Base-by-base conservation (phyloP, 1,139 yeast species). In the Pichia sp. region DNA sequence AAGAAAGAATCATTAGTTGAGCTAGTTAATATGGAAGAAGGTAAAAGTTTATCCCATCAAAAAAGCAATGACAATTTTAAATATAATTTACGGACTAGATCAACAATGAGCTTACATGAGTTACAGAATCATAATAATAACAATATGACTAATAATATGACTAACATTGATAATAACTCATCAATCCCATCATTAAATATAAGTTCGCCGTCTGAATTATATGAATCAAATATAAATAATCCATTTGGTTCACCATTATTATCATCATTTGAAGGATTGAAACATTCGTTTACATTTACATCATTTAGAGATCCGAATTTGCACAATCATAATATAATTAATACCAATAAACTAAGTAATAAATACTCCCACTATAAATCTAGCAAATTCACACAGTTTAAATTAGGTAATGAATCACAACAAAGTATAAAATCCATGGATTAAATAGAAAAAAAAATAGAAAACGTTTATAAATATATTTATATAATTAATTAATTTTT, bases 31-130 rank as follows among this genome's bases (percentile, higher is more conserved):
- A 45, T 59, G 25, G 62, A 59, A 45, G 62, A 58, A 45, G 62
- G 62, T n/a, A 46, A 56, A 36, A 47, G 55, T 28, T 42, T 52
- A 27, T 42, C 55, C 22, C 56, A 52, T 39, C 47, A 48, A 18
- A 36, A 46, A 18, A 43, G 51, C 29, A 42, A 34, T 18, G 43
- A 47, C 27, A 42, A 47, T 16, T 27, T 48, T 13, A 47, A 44
- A 11, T 45, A 50, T 5, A 56, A 57, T 14, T 47, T 60, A 27
- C 50, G 63, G 29, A 60, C 63, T 1, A 36, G 63, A 25, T 60
- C 63, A 11, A 54, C 62, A 11, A 53, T 54, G 45, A 58, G 54
- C 48, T 48, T 60, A 33, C 56, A 51, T n/a, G 61, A 58, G 8
- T 33, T 57, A 10, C 42, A 27, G 3, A 45, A 28, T 39, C 10